Evolutionary conservation across 2,329 filamentous ascomycete genomes (phyloP).

Genomic region (Colletotrichum sojae): DNA sequence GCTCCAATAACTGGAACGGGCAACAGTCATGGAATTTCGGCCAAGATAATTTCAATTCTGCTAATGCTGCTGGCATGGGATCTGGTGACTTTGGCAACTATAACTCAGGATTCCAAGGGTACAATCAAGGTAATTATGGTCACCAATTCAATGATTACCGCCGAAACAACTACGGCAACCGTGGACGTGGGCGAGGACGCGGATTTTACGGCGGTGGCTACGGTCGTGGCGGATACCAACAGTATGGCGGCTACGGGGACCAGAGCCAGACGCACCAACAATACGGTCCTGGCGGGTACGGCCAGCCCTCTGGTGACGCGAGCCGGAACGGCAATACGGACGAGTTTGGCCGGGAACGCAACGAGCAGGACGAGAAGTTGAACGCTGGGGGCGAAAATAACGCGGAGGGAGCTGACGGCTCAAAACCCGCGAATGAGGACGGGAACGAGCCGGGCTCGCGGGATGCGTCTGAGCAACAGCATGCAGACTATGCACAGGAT

Average conservation of each 20-base stretch:
- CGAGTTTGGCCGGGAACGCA: conserved; percentile 55
- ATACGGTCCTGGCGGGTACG: conserved; percentile 36
- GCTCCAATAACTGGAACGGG: conserved; percentile 84
- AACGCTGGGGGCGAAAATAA: conserved; percentile 29
- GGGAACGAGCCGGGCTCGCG: conserved; percentile 44
- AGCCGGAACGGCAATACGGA: conserved; percentile 51
- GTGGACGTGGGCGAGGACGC: conserved; percentile 76
- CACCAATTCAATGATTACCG: conserved; percentile 86
- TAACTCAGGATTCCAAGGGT: conserved; percentile 84
- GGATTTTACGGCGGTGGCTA: conserved; percentile 70
- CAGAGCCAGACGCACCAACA: conserved; percentile 48
- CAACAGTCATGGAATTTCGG: conserved; percentile 87
- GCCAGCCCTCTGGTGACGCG: conserved; percentile 44
- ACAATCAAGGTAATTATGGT: conserved; percentile 88
- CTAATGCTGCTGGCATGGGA: conserved; percentile 86
- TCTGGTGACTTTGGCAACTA: conserved; percentile 85
- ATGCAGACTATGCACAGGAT: conserved; percentile 45
- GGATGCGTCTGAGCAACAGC: conserved; percentile 46
- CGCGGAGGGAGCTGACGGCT: conserved; percentile 21
- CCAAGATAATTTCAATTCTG: conserved; percentile 91
- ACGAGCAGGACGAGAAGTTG: conserved; percentile 28
- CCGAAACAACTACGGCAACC: conserved; percentile 76
- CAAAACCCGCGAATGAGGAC: conserved; percentile 40
- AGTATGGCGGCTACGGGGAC: conserved; percentile 57
- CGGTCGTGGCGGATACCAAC: conserved; percentile 68